Conservation (phyloP, 768 basidiomycete species). For the Russula virescens region DNA sequence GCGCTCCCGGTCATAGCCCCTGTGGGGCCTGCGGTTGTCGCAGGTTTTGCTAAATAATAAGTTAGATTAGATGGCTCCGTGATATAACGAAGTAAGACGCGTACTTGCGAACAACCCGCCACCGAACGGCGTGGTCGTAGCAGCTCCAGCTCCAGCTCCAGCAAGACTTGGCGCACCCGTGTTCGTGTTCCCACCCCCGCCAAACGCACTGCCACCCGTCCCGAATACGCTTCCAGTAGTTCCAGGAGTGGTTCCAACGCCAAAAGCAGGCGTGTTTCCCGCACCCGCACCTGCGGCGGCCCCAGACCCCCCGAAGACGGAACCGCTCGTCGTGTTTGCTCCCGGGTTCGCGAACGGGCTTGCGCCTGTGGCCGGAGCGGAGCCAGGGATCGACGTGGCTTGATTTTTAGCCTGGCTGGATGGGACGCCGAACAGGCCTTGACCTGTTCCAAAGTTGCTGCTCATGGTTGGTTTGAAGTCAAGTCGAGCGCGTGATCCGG, state of each 20-base stretch:
- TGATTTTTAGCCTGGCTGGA: slow-evolving; percentile 22
- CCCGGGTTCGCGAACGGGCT: slow-evolving; percentile 22
- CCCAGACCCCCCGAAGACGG: slow-evolving; percentile 6
- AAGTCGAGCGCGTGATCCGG: neutral
- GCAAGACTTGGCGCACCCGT: neutral
- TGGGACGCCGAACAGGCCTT: slow-evolving; percentile 7
- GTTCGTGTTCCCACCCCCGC: slow-evolving; percentile 5
- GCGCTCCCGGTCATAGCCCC: neutral
- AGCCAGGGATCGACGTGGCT: slow-evolving; percentile 5
- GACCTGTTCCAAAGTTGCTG: slow-evolving; percentile 17
- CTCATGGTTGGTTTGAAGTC: slow-evolving; percentile 13
- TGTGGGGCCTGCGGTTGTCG: neutral
- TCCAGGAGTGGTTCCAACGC: neutral
- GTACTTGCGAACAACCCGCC: slow-evolving; percentile 2
- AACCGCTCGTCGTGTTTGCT: slow-evolving; percentile 18
- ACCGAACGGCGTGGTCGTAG: neutral
- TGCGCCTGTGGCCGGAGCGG: slow-evolving; percentile 11
- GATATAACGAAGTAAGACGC: neutral
- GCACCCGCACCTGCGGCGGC: neutral
- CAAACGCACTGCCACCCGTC: slow-evolving; percentile 6
- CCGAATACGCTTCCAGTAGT: slow-evolving; percentile 3
- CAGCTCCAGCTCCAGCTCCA: neutral
- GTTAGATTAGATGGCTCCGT: neutral
- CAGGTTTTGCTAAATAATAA: slow-evolving; percentile 1
- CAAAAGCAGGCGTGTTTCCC: neutral